phyloP scores from a whole-genome alignment of 2,329 filamentous ascomycete species.

The Fusarium verticillioides region DNA sequence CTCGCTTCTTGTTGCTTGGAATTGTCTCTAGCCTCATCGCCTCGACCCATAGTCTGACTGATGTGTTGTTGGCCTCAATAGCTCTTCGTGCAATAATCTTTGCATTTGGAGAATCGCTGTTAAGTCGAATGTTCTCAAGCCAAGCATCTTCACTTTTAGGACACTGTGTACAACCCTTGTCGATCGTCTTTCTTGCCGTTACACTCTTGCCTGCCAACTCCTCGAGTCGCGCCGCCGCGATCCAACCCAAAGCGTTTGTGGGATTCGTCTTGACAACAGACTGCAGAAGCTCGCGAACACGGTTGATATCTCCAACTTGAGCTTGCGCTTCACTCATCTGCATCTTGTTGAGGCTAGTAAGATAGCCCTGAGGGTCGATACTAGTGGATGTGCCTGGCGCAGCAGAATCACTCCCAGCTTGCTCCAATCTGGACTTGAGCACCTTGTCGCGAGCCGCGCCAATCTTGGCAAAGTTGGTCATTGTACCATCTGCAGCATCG shows the following conservation, averaged over 20 bases:
- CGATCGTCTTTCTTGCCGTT: constrained; percentile 87
- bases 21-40: constrained; percentile 93
- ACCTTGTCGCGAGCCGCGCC: constrained; percentile 97
- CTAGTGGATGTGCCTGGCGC: constrained; percentile 84
- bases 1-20: constrained; percentile 86
- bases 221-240: constrained; percentile 91
- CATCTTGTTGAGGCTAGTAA: constrained; percentile 88
- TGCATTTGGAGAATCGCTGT: constrained; percentile 85
- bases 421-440: constrained; percentile 90
- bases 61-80: constrained; percentile 89
- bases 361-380: constrained; percentile 94
- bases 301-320: constrained; percentile 93
- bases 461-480: constrained; percentile 98
- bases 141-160: constrained; percentile 95
- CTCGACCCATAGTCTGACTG: constrained; percentile 91
- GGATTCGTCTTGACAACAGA: constrained; percentile 98
- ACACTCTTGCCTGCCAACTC: constrained; percentile 93
- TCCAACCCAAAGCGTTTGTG: constrained; percentile 94
- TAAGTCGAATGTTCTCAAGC: constrained; percentile 94
- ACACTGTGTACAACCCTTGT: constrained; percentile 87
- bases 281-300: constrained; percentile 90
- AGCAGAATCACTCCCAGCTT: constrained; percentile 76
- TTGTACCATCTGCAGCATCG: constrained; percentile 79
- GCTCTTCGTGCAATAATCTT: constrained; percentile 95
- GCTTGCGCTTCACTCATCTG: constrained; percentile 82